Evolutionary conservation across 495 filamentous ascomycete genomes (phyloP).

Genomic region (Extremus antarcticus): DNA sequence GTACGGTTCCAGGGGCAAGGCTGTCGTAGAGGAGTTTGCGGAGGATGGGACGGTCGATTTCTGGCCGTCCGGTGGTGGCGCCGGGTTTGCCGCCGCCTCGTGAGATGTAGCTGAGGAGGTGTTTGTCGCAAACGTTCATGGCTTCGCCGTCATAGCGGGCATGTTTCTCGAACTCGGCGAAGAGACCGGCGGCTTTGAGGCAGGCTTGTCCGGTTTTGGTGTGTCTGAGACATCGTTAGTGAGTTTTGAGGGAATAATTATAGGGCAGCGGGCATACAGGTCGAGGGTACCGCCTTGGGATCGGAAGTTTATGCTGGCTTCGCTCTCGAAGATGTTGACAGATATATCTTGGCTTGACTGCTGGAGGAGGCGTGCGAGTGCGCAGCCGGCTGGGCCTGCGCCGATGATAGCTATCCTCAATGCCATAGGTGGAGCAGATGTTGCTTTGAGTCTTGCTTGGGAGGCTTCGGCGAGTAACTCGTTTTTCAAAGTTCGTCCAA

Average conservation of each 20-base stretch:
- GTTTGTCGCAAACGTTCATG: slow-evolving; percentile 32
- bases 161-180: slow-evolving; percentile 36
- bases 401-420: slow-evolving; percentile 18
- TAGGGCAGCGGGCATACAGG: too few relatives aligned
- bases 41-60: slow-evolving; percentile 36
- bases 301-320: slow-evolving; percentile 11
- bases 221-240: slow-evolving; percentile 21
- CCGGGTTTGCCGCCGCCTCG: slow-evolving; percentile 1
- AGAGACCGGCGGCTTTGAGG: slow-evolving; percentile 40
- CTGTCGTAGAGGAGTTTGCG: slow-evolving; percentile 34
- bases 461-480: too few relatives aligned
- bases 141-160: slow-evolving; percentile 43
- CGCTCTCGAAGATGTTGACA: slow-evolving; percentile 26
- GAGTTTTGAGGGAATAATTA: too few relatives aligned
- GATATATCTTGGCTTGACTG: slow-evolving; percentile 23
- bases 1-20: slow-evolving; percentile 28
- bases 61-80: slow-evolving; percentile 15
- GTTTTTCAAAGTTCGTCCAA: too few relatives aligned
- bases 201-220: slow-evolving; percentile 40
- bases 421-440: neutral
- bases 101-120: slow-evolving; percentile 13
- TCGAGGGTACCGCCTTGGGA: slow-evolving; percentile 44
- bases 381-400: slow-evolving; percentile 45
- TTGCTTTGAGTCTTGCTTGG: neutral
- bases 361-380: slow-evolving; percentile 43